phyloP scores from a whole-genome alignment of 202 grass and related monocot genomes.

The Sporobolus alterniflorus region DNA sequence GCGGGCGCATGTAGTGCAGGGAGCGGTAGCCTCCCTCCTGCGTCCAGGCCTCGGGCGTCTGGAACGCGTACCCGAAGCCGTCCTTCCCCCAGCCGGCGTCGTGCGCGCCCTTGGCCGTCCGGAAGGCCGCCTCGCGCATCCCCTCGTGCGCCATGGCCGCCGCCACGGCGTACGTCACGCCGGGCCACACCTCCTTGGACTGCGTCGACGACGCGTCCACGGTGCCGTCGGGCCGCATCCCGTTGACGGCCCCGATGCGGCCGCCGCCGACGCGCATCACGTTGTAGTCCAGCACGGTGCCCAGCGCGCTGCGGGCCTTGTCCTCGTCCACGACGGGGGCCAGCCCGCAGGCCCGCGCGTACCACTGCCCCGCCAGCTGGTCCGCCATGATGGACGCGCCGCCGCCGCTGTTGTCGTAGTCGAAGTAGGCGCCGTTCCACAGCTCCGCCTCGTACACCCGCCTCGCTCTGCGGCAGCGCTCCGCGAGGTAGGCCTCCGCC shows the following conservation, averaged over 20 bases:
- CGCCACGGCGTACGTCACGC: conserved; percentile 78
- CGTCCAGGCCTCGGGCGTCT: conserved; percentile 89
- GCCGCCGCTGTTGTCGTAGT: conserved; percentile 69
- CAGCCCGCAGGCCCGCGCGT: conserved; percentile 62
- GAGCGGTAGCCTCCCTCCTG: conserved; percentile 55
- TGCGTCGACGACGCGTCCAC: conserved; percentile 53
- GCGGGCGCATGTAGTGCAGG: conserved; percentile 87
- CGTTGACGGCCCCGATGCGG: conserved; percentile 63
- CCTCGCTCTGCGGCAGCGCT: conserved; percentile 40
- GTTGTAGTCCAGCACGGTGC: conserved; percentile 78
- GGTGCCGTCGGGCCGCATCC: conserved; percentile 62
- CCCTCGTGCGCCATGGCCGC: conserved; percentile 88
- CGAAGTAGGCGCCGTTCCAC: conserved; percentile 81
- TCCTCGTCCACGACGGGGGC: conserved; percentile 61
- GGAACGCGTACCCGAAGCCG: conserved; percentile 71
- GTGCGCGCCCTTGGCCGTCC: conserved; percentile 75
- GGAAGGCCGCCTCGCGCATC: conserved; percentile 71
- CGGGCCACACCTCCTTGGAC: conserved; percentile 83
- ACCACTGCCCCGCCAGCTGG: conserved; percentile 89
- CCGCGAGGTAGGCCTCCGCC: conserved; percentile 54
- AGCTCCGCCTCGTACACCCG: conserved; percentile 47
- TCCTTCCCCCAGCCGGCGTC: conserved; percentile 63
- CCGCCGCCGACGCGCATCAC: conserved; percentile 67
- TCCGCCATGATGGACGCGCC: conserved; percentile 71
- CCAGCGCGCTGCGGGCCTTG: conserved; percentile 59